Evolutionary conservation across 148 eudicot genomes (phyloP), one percentile per base, ranked within the genome.

Genomic region (Cornus florida): DNA sequence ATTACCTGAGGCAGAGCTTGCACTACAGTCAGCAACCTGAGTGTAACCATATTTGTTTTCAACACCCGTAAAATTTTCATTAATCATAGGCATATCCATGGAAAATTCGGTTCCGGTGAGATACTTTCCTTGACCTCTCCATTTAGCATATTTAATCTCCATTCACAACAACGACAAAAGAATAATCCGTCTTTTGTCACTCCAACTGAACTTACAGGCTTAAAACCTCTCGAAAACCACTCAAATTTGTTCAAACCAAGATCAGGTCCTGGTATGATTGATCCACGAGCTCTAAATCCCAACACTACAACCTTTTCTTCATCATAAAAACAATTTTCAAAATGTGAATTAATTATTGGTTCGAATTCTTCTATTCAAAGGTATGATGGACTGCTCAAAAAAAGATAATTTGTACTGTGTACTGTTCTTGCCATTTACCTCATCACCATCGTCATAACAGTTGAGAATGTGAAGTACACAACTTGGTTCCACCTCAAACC

Each of bases 211-310:
- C 23, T 39, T n/a, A 41, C 53, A 4, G 77, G 39, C 72, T 78
- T 78, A 35, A 85, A 80, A 43, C 90, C 83, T 39, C 66, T 78
- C 0, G 90, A 87, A 33, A 87, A 87, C 84, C 86, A 83, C 77
- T 87, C 87, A 67, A 78, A 82, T 71, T 84, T 84, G 62, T 87
- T 82, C 13, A 79, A 12, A n/a, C 85, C 87, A 3, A 82, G 70
- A 66, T 82, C 89, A 13, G 89, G 89, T 46, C 87, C 87, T n/a
- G 89, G 89, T 53, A 87, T 77, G 17, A 87, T 68, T 39, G 89
- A 82, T 8, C 73, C 69, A 11, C 69, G 76, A 41, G 89, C 83
- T 77, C 80, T 82, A 22, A 83, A 87, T 16, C 39, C 78, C 62
- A 71, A 33, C 43, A 76, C 53, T 48, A 76, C 72, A 22, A 76